phyloP scores from a whole-genome alignment of 1,139 yeast genomes.

The Meyerozyma elateridarum region DNA sequence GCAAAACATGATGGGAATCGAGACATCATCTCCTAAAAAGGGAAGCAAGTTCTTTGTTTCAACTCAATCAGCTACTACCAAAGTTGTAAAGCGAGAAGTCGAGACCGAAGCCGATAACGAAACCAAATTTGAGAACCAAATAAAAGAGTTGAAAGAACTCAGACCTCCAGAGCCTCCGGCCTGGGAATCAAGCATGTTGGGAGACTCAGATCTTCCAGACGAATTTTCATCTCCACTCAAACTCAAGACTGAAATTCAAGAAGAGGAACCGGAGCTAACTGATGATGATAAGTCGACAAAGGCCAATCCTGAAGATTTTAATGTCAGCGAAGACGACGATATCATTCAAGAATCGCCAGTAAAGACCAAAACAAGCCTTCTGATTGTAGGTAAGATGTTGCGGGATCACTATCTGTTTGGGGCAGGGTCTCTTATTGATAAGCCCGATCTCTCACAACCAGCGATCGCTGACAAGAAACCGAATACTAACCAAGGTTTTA shows the following conservation, averaged over 20 bases:
- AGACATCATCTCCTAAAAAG: slow-evolving; percentile 8
- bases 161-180: too few species aligned
- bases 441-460: background rate
- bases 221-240: slow-evolving; percentile 29
- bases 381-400: slow-evolving; percentile 2
- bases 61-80: too few species aligned
- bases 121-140: too few species aligned
- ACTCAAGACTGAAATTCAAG: background rate
- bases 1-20: background rate
- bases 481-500: too few species aligned
- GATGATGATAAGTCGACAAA: slow-evolving; percentile 5
- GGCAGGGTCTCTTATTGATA: background rate
- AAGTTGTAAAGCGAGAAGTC: too few species aligned
- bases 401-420: slow-evolving; percentile 4
- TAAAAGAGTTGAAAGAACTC: too few species aligned
- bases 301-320: slow-evolving; percentile 11
- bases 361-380: slow-evolving; percentile 13
- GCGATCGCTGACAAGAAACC: too few species aligned
- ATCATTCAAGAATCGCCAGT: slow-evolving; percentile 44
- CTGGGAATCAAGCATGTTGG: slow-evolving; percentile 21
- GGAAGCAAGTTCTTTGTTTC: slow-evolving; percentile 19
- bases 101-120: too few species aligned
- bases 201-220: slow-evolving; percentile 34
- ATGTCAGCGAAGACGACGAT: slow-evolving; percentile 29
- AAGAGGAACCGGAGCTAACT: background rate